Percentiles rank a stretch among this genome's conserved stretches.
Evolutionary conservation across 2,329 filamentous ascomycete species (phyloP).

Genomic region (Raffaelea arxii): DNA sequence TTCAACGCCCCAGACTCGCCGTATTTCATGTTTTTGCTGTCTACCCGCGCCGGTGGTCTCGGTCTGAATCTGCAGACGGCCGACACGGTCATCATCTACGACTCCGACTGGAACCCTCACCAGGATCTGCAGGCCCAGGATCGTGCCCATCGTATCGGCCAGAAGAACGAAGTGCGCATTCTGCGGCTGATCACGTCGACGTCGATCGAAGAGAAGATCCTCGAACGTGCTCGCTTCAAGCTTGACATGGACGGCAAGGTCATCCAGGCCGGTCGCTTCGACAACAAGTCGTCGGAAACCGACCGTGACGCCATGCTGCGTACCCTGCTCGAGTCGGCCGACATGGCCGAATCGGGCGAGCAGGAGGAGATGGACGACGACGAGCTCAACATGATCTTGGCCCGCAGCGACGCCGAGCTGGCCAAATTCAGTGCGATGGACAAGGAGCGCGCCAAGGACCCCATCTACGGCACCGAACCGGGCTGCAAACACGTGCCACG

Average conservation of each 20-base stretch:
- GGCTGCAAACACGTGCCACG: slow-evolving; percentile 60
- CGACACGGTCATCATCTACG: slow-evolving; percentile 98
- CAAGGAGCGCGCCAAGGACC: slow-evolving; percentile 55
- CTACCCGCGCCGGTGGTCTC: slow-evolving; percentile 93
- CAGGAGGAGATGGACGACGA: slow-evolving; percentile 99
- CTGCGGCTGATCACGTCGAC: slow-evolving; percentile 91
- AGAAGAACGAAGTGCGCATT: slow-evolving; percentile 99
- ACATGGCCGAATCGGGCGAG: slow-evolving; percentile 57
- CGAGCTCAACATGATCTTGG: slow-evolving; percentile 89
- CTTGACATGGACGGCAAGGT: slow-evolving; percentile 99
- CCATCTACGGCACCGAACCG: slow-evolving; percentile 58
- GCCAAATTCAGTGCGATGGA: slow-evolving; percentile 74
- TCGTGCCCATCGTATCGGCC: slow-evolving; percentile 98
- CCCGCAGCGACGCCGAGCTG: slow-evolving; percentile 76
- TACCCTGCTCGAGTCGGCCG: slow-evolving; percentile 80
- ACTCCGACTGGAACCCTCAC: slow-evolving; percentile 99
- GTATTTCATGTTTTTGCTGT: slow-evolving; percentile 98
- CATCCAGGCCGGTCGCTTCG: slow-evolving; percentile 97
- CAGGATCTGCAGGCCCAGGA: slow-evolving; percentile 98
- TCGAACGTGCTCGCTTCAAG: slow-evolving; percentile 95
- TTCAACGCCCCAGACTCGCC: slow-evolving; percentile 88
- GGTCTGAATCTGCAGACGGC: slow-evolving; percentile 96
- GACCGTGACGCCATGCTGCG: slow-evolving; percentile 95
- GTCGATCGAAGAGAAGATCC: slow-evolving; percentile 96
- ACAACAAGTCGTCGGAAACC: slow-evolving; percentile 98